These are phyloP conservation scores for Linderina pennispora DNA, from an alignment of 192 early-diverging fungal species.

Conservation along the genomic window DNA sequence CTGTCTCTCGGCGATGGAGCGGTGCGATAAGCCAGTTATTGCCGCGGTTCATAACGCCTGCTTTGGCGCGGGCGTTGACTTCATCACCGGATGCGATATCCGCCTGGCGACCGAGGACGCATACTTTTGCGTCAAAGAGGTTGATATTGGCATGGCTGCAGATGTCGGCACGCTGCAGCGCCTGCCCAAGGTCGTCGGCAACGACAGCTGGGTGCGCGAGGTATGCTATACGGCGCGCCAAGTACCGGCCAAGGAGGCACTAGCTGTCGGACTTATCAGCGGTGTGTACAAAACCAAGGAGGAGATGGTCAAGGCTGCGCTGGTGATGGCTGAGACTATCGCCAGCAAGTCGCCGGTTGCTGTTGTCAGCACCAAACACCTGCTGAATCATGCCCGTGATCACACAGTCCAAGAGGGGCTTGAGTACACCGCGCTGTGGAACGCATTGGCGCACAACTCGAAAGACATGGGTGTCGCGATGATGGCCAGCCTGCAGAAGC, in stretches of 20 bases:
- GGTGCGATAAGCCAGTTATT: constrained; percentile 84
- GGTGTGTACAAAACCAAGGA: constrained; percentile 37
- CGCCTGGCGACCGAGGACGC: constrained; percentile 72
- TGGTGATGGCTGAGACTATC: constrained; percentile 67
- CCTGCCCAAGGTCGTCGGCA: constrained; percentile 90
- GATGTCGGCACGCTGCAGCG: constrained; percentile 94
- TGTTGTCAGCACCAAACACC: constrained; percentile 78
- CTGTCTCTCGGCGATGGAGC: constrained; percentile 72
- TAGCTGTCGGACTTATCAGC: constrained; percentile 54
- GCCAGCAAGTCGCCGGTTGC: constrained; percentile 89
- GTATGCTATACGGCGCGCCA: constrained; percentile 78
- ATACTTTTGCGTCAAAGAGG: constrained; percentile 84
- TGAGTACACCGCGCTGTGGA: constrained; percentile 86
- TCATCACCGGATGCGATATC: constrained; percentile 91
- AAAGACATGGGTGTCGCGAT: constrained; percentile 40
- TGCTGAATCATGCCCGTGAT: constrained; percentile 89
- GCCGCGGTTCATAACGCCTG: constrained; percentile 77
- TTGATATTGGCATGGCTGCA: constrained; percentile 92
- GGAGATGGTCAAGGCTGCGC: constrained; percentile 39
- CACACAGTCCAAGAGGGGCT: constrained; percentile 87
- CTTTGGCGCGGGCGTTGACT: constrained; percentile 82
- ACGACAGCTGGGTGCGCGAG: constrained; percentile 87
- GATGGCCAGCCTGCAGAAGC: constrained; percentile 26
- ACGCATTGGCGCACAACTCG: constrained; percentile 73
- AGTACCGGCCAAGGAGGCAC: constrained; percentile 60